These are phyloP conservation scores for Cyclotella baltica DNA, from an alignment of 108 stramenopile genomes.

Conservation along the genomic window DNA sequence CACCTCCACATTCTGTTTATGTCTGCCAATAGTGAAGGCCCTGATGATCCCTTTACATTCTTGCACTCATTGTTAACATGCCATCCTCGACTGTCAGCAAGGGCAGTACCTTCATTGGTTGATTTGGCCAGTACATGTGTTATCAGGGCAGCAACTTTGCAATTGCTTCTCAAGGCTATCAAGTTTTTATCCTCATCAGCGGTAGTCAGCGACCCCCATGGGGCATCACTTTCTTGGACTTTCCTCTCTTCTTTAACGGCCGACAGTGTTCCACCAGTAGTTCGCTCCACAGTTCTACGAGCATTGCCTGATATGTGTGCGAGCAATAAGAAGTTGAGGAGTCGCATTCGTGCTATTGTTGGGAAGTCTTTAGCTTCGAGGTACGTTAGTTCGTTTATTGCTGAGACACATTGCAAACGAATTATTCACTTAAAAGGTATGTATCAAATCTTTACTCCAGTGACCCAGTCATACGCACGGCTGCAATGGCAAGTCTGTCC, in stretches of 20 bases:
- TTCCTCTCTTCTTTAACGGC: constrained; percentile 56
- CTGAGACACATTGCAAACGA: too few species aligned
- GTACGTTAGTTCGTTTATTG: constrained; percentile 3
- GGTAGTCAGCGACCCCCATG: constrained; percentile 67
- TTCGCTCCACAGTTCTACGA: constrained; percentile 62
- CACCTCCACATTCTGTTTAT: constrained; percentile 28
- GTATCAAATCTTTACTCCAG: background rate
- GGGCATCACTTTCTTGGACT: constrained; percentile 72
- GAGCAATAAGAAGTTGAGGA: constrained; percentile 69
- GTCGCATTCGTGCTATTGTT: constrained; percentile 66
- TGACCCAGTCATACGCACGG: constrained; percentile 63
- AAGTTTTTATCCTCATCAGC: constrained; percentile 34
- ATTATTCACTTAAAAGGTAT: too few species aligned
- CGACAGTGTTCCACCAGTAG: constrained; percentile 44
- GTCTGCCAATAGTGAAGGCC: constrained; percentile 1
- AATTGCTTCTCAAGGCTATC: constrained; percentile 9
- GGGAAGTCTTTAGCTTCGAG: constrained; percentile 50
- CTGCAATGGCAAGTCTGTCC: constrained; percentile 68
- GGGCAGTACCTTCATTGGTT: constrained; percentile 35
- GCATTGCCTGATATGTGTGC: constrained; percentile 67
- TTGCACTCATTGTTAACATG: constrained; percentile 29
- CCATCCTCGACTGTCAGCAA: constrained; percentile 40
- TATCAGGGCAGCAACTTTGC: background rate
- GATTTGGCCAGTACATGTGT: constrained; percentile 20
- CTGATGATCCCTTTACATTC: constrained; percentile 18